Base-by-base conservation (phyloP, 148 eudicot species). In the Polygonum aviculare region DNA sequence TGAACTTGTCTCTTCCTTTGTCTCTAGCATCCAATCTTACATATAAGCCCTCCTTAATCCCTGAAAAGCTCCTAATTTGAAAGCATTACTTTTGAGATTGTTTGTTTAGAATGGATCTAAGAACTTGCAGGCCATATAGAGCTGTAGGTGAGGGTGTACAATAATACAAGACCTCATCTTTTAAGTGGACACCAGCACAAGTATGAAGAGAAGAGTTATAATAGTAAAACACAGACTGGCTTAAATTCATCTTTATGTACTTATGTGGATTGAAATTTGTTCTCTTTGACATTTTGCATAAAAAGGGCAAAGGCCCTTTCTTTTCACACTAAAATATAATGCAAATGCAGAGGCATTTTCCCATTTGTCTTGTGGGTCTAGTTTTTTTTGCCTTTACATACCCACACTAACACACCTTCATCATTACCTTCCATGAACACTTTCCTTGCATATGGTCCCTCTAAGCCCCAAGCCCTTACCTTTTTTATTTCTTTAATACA, bases 221-320 rank as follows among this genome's bases (percentile, higher is more conserved):
- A 31, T 12, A 31, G 15, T 35, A 63, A 63, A 26, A 26, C 35
- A 33, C 70, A 67, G 72, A 67, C 41, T 67, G 72, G 72, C 72
- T 67, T 67, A 67, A 67, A 67, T 67, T 67, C 72, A 67, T 67
- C 72, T 67, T 67, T 67, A 67, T 67, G 72, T 67, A 67, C 72
- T 67, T 67, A 67, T 67, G 72, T 67, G 72, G 72, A 67, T 67
- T 67, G 72, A 67, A 67, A 67, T 67, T 67, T 67, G 72, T 67
- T 67, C 72, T 67, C 72, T 67, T 67, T 67, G 72, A 67, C 72
- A 67, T 67, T 38, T 67, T 67, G 45, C 38, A 67, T 67, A 36
- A 67, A 67, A 67, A 67, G 72, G 19, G 19, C 15, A 67, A 67
- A 67, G 44, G 19, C 21, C 40, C 44, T 67, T 6, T 67, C 19